A percentile compares a stretch with the other conserved stretches of the same genome.
phyloP scores from a whole-genome alignment of 345 rosid genomes.

The Syzygium oleosum region DNA sequence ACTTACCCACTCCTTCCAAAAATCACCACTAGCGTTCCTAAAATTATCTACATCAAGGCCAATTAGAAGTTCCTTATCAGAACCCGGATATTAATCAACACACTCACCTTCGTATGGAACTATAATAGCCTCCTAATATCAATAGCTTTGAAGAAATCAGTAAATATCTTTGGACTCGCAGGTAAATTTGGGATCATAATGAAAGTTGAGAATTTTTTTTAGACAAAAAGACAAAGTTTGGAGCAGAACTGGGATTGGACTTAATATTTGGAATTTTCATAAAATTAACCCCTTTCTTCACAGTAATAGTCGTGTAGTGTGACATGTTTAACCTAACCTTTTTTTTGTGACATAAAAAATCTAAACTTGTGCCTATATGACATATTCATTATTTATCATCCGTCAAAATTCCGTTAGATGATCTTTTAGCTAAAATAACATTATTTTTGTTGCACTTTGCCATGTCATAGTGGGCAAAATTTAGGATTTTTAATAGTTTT shows the following conservation, averaged over 20 bases:
- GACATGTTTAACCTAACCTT: too few relatives aligned
- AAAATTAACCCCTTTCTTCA: neutral
- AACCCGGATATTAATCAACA: neutral
- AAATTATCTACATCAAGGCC: neutral
- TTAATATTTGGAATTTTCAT: neutral
- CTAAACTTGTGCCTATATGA: too few relatives aligned
- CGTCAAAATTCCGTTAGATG: too few relatives aligned
- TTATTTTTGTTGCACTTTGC: too few relatives aligned
- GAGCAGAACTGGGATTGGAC: neutral
- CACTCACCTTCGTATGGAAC: neutral
- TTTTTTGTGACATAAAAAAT: too few relatives aligned
- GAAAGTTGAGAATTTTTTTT: neutral
- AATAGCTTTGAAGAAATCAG: neutral
- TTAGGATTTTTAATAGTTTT: too few relatives aligned
- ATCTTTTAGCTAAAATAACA: too few relatives aligned
- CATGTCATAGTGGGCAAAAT: too few relatives aligned
- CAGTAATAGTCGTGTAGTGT: neutral
- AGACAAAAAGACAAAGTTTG: neutral
- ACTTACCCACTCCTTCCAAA: neutral
- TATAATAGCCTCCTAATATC: accelerated
- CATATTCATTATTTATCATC: too few relatives aligned
- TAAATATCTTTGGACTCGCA: neutral
- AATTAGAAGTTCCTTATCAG: neutral
- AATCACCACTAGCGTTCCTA: neutral
- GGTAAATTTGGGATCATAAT: neutral